Conservation (phyloP, 768 basidiomycete genomes). For the Tylopilus subfusipes region DNA sequence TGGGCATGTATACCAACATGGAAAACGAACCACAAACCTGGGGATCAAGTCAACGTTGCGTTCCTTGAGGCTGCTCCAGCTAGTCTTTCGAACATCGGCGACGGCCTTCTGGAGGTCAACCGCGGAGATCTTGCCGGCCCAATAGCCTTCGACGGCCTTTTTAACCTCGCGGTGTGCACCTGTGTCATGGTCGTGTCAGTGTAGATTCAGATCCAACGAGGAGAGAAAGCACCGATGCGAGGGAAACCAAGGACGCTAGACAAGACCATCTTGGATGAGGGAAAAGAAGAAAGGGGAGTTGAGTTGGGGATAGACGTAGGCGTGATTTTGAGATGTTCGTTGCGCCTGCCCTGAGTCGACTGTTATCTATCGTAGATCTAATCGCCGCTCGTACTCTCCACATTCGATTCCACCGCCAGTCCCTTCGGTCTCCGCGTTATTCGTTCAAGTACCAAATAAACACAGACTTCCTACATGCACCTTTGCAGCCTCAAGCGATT, state of each 20-base stretch:
- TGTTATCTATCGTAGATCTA: constrained; percentile 22
- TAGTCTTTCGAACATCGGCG: constrained; percentile 81
- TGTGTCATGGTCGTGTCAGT: constrained; percentile 28
- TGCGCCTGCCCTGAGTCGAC: constrained; percentile 34
- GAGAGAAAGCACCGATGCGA: constrained; percentile 56
- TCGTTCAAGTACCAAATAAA: no score
- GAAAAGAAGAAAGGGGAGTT: constrained; percentile 13
- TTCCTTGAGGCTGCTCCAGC: constrained; percentile 83
- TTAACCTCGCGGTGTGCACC: constrained; percentile 94
- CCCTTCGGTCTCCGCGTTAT: no score
- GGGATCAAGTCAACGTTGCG: constrained; percentile 88
- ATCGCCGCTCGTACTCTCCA: no score
- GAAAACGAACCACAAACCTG: constrained; percentile 52
- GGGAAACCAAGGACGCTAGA: constrained; percentile 92
- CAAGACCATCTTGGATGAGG: constrained; percentile 52
- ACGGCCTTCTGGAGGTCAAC: constrained; percentile 87
- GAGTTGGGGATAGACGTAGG: neutral
- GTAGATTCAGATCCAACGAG: neutral
- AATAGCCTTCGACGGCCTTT: constrained; percentile 98
- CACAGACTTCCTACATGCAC: no score
- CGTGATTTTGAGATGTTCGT: constrained; percentile 29
- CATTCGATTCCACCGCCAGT: no score
- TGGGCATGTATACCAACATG: constrained; percentile 9
- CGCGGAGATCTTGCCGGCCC: constrained; percentile 87
- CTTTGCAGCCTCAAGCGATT: no score